Conservation (phyloP, 1,284 basidiomycete genomes). For the Cystobasidiaceae sp. region DNA sequence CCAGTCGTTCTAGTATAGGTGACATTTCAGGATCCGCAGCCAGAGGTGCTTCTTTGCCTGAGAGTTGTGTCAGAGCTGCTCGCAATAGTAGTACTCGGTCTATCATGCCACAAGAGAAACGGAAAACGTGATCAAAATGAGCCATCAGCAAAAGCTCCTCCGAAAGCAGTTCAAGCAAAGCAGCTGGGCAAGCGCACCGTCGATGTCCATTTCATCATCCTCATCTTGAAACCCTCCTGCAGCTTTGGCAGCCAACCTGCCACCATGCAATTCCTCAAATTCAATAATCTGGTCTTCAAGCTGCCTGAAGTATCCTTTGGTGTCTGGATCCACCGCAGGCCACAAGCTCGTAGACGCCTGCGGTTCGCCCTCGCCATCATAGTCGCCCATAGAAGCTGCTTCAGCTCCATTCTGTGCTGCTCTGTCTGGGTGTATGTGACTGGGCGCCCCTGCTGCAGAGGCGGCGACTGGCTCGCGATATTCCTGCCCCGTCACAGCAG, state of each 20-base stretch:
- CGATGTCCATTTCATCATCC: slow-evolving; percentile 38
- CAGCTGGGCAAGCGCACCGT: slow-evolving; percentile 37
- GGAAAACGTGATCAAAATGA: slow-evolving; percentile 9
- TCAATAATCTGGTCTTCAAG: slow-evolving; percentile 41
- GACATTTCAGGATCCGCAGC: slow-evolving; percentile 89
- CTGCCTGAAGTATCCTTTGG: slow-evolving; percentile 42
- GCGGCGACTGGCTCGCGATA: not conserved
- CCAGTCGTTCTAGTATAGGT: slow-evolving; percentile 75
- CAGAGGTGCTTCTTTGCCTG: slow-evolving; percentile 76
- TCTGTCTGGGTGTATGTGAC: no score
- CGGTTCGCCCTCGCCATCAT: no score
- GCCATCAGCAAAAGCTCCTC: no score
- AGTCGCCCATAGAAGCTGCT: no score
- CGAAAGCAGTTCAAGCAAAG: no score
- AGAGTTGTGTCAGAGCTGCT: slow-evolving; percentile 75
- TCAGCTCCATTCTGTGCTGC: no score
- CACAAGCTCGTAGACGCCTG: slow-evolving; percentile 30
- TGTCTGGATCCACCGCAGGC: slow-evolving; percentile 40
- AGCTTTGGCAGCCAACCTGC: slow-evolving; percentile 14
- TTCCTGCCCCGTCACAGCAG: slow-evolving; percentile 23
- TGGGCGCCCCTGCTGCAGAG: not conserved
- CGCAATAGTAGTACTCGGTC: slow-evolving; percentile 76
- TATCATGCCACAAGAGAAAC: no score
- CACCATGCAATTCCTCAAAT: slow-evolving; percentile 34
- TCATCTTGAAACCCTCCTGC: slow-evolving; percentile 33